phyloP scores from a whole-genome alignment of 2,329 filamentous ascomycete genomes.

The Trichoderma breve region DNA sequence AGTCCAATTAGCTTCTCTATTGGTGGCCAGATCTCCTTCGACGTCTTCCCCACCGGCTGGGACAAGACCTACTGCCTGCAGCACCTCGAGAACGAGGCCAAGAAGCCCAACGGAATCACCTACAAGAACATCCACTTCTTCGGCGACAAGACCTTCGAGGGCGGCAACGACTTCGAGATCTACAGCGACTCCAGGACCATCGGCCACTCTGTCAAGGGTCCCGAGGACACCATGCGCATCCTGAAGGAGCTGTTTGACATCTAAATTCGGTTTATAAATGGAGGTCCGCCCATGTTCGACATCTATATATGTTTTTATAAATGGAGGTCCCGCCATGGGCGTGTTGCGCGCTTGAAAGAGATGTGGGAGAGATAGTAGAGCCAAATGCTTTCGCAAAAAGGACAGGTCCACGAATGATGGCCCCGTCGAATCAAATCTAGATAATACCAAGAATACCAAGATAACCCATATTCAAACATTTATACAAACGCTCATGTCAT shows the following conservation, averaged over 20 bases:
- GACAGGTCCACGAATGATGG: background rate
- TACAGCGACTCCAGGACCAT: conserved; percentile 77
- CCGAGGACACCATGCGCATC: conserved; percentile 77
- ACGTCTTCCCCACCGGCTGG: conserved; percentile 95
- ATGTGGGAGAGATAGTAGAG: background rate
- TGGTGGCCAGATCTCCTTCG: conserved; percentile 96
- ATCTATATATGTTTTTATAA: conserved; percentile 42
- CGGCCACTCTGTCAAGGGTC: conserved; percentile 78
- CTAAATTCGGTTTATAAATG: conserved; percentile 33
- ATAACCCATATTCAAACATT: background rate
- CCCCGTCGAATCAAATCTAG: background rate
- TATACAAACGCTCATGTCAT: background rate
- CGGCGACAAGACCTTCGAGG: conserved; percentile 87
- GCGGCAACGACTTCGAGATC: conserved; percentile 96
- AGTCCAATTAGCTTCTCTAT: conserved; percentile 71
- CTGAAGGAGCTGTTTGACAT: conserved; percentile 79
- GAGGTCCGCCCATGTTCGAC: conserved; percentile 29
- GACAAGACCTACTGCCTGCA: conserved; percentile 97
- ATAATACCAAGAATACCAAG: conserved; percentile 13
- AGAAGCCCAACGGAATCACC: conserved; percentile 64
- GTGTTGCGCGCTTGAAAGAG: background rate
- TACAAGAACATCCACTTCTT: conserved; percentile 97
- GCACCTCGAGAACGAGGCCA: conserved; percentile 79
- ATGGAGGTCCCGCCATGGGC: background rate
- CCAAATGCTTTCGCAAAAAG: background rate